phyloP scores from a whole-genome alignment of 2,329 filamentous ascomycete genomes.

The Botryosphaeria dothidea region DNA sequence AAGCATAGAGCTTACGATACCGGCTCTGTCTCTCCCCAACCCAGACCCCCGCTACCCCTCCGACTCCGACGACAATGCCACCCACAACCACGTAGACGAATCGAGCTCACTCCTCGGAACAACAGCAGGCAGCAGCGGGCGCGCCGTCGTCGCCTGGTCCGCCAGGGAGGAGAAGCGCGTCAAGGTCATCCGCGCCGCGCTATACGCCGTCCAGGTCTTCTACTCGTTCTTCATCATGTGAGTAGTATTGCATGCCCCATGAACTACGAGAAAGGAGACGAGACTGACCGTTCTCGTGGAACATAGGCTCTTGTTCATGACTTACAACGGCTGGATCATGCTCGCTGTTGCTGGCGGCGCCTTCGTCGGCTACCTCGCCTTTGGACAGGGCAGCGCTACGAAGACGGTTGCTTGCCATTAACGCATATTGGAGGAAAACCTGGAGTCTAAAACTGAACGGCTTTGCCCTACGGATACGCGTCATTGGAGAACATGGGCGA shows the following conservation, averaged over 20 bases:
- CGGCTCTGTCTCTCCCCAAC: not conserved
- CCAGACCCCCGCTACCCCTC: not conserved
- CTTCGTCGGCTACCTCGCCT: conserved; percentile 82
- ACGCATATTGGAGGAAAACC: not conserved
- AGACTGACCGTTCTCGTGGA: conserved; percentile 16
- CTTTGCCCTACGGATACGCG: no score
- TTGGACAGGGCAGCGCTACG: conserved; percentile 69
- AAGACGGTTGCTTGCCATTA: conserved; percentile 93
- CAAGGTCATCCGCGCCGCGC: conserved; percentile 74
- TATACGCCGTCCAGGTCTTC: conserved; percentile 94
- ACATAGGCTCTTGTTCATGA: conserved; percentile 96
- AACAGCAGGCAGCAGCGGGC: conserved; percentile 54
- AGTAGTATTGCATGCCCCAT: conserved; percentile 53
- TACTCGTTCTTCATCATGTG: conserved; percentile 99
- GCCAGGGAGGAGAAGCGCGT: conserved; percentile 60
- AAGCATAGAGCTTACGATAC: conserved; percentile 1
- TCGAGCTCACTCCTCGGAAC: conserved; percentile 68
- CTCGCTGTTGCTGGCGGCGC: conserved; percentile 84
- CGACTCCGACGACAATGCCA: conserved; percentile 19
- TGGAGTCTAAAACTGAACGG: not conserved
- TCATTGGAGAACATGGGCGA: not conserved
- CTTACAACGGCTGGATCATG: conserved; percentile 99
- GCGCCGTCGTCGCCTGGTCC: conserved; percentile 7
- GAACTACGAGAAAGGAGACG: no score
- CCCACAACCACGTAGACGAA: conserved; percentile 39